Base-by-base conservation (phyloP, 23 red algal species). In the Chondrus crispus region DNA sequence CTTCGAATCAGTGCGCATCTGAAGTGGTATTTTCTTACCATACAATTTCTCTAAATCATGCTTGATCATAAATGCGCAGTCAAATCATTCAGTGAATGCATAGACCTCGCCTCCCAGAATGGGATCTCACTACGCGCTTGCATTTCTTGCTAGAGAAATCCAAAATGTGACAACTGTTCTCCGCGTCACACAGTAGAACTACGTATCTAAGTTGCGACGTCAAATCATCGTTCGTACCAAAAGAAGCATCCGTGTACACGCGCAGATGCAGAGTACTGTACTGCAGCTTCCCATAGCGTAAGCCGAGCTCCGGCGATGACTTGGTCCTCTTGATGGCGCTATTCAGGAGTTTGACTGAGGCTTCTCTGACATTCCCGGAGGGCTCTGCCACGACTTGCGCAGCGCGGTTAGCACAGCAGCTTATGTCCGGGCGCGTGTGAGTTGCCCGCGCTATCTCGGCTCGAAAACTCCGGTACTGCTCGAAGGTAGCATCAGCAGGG, bases 51-150 rank as follows among this genome's bases (percentile, higher is more conserved):
- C 55, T 2, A 87, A 44, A 1, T 87, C 82, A 46, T 68, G 41
- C 22, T 46, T 33, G 19, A 87, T 19, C 26, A 68, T 87, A 16
- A 64, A 71, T 42, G 51, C 55, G 24, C 0, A 1, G 41, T 87
- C 82, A 71, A 87, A 87, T 47, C 14, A 18, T 13, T 87, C 62
- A 18, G 41, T 42, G 36, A 87, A 87, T 24, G 82, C 82, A 41
- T 46, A 87, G 20, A 87, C 55, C 1, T 87, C 82, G 13, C 60
- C 26, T 13, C 39, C 82, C 58, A 87, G 16, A 26, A 68, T 68
- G 26, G n/a, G 60, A 71, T 29, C 54, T 0, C 33, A 68, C 54
- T 22, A 73, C n/a, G 0, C 82, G 82, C n/a, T 51, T 40, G 0
- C n/a, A 87, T 51, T 87, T 87, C 68, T 35, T 68, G 51, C 51